These are phyloP conservation scores for Cutaneotrichosporon dermatis DNA, from an alignment of 1,284 basidiomycete genomes.

Conservation along the genomic window DNA sequence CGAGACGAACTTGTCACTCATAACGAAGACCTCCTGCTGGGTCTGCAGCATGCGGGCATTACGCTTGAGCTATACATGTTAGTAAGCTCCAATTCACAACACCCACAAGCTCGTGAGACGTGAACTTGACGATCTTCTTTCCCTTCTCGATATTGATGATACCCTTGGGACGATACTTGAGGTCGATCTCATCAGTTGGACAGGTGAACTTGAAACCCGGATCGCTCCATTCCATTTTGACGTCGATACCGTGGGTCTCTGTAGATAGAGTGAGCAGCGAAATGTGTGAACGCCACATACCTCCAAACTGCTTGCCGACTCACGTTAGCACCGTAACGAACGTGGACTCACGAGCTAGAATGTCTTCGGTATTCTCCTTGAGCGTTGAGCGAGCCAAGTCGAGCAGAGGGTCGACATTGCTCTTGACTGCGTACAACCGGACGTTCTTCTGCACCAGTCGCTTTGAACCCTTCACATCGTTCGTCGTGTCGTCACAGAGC, in stretches of 20 bases:
- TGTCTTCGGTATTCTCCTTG: slow-evolving; percentile 83
- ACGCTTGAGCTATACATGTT: slow-evolving; percentile 23
- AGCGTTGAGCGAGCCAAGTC: slow-evolving; percentile 90
- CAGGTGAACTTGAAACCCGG: slow-evolving; percentile 10
- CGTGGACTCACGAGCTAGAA: slow-evolving; percentile 41
- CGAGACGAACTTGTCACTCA: slow-evolving; percentile 76
- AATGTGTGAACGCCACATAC: too few relatives aligned
- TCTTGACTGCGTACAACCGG: slow-evolving; percentile 78
- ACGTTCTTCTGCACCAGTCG: slow-evolving; percentile 52
- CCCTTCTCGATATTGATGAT: slow-evolving; percentile 10
- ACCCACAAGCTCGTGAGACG: slow-evolving; percentile 68
- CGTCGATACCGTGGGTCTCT: slow-evolving; percentile 6
- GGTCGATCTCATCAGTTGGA: slow-evolving; percentile 1
- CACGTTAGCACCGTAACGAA: too few relatives aligned
- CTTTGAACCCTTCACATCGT: slow-evolving; percentile 3
- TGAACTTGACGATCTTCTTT: slow-evolving; percentile 54
- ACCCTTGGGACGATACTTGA: not conserved
- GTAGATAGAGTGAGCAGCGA: not conserved
- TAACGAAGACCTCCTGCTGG: slow-evolving; percentile 55
- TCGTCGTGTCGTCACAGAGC: slow-evolving; percentile 24
- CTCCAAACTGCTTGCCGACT: too few relatives aligned
- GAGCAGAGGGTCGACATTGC: slow-evolving; percentile 72
- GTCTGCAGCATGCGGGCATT: slow-evolving; percentile 34
- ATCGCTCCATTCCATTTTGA: slow-evolving; percentile 14
- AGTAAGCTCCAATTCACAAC: slow-evolving; percentile 18